These are phyloP conservation scores for Posidonia oceanica DNA, from an alignment of 116 monocot genomes.

Conservation along the genomic window DNA sequence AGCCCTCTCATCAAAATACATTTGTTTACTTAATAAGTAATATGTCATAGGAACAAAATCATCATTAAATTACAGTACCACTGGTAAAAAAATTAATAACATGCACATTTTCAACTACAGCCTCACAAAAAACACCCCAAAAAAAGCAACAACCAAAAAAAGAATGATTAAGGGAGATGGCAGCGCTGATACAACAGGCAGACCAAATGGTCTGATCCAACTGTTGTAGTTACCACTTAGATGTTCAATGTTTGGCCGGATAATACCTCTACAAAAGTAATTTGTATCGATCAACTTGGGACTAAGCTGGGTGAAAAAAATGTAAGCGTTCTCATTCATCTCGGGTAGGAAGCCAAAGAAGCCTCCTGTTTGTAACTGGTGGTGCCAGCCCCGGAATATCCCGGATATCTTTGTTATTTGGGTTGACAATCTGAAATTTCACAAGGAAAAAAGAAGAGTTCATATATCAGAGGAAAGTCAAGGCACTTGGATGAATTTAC, in stretches of 20 bases:
- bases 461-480: too few species aligned
- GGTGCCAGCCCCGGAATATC: slow-evolving; percentile 92
- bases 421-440: slow-evolving; percentile 62
- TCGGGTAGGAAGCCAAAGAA: slow-evolving; percentile 23
- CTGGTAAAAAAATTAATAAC: neutral
- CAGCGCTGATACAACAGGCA: too few species aligned
- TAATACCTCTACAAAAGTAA: too few species aligned
- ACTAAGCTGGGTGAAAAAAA: neutral
- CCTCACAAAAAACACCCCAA: neutral
- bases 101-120: neutral
- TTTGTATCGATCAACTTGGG: too few species aligned
- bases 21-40: too few species aligned
- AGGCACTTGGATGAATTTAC: too few species aligned
- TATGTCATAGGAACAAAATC: neutral
- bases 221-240: too few species aligned
- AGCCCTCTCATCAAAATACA: too few species aligned
- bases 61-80: neutral
- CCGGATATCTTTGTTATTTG: slow-evolving; percentile 68
- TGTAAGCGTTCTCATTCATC: neutral
- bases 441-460: neutral
- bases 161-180: too few species aligned
- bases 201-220: too few species aligned
- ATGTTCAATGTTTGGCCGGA: too few species aligned
- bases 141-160: neutral
- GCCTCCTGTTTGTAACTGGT: slow-evolving; percentile 46